Evolutionary conservation across 192 early-diverging fungal genomes (phyloP).

Genomic region (Backusella macrospora): DNA sequence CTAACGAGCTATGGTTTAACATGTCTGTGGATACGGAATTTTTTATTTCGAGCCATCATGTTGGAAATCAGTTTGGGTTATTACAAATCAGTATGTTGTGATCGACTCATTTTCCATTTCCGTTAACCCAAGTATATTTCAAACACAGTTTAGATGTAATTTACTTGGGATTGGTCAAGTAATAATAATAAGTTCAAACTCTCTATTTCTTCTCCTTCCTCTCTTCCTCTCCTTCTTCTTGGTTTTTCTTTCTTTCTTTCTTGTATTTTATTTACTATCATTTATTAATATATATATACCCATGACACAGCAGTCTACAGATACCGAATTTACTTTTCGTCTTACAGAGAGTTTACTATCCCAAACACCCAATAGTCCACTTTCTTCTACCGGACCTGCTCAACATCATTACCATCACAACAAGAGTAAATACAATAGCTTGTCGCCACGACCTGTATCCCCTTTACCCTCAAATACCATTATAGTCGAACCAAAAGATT

Average conservation of each 20-base stretch:
- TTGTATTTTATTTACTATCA: not conserved
- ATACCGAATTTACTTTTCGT: not conserved
- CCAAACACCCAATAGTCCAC: conserved; percentile 4
- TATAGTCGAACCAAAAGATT: not conserved
- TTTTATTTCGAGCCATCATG: no score
- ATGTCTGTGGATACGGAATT: no score
- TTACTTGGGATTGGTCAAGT: not conserved
- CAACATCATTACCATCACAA: not conserved
- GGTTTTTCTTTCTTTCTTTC: not conserved
- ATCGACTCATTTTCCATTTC: no score
- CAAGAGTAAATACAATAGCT: not conserved
- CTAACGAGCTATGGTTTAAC: no score
- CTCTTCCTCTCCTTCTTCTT: not conserved
- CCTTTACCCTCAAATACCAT: not conserved
- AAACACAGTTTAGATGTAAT: no score
- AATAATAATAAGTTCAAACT: not conserved
- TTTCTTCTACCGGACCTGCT: not conserved
- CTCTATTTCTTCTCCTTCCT: not conserved
- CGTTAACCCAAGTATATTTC: no score
- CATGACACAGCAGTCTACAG: not conserved
- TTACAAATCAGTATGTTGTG: no score
- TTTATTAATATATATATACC: not conserved
- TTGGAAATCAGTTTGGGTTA: no score
- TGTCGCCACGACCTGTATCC: conserved; percentile 3
- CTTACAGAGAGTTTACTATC: conserved; percentile 17